Base-by-base conservation (phyloP, 495 filamentous ascomycete species). In the Talaromyces thailandensis region DNA sequence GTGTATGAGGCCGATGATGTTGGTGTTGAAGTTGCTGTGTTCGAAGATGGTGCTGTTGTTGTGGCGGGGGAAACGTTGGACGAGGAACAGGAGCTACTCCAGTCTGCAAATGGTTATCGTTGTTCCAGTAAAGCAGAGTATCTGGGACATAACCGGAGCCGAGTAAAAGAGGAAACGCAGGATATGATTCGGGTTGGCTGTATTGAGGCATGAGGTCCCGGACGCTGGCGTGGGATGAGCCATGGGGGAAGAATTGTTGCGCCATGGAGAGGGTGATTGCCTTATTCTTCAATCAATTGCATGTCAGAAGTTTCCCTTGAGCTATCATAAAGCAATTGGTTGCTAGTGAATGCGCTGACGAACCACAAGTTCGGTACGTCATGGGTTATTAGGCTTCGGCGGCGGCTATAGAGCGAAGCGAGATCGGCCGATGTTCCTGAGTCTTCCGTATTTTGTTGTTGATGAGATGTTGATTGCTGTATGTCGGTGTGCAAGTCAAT, bases 91-190 rank as follows among this genome's bases (percentile, higher is more conserved):
- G 55, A 18, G 18, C 26, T 21, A 21, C 28, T 3, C 29, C 55
- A 18, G 55, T 9, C 29, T 57, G 55, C 5, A 23, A 11, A 11
- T 32, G 35, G n/a, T 18, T 25, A 21, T 57, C 29, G 55, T 32
- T 25, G 50, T 63, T 29, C 77, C 77, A 80, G 43, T 75, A 71
- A 7, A 76, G 76, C 35, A 79, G 70, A 43, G 72, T 75, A 48
- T 79, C 74, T 3, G 76, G 71, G 67, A 76, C 76, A 28, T 77
- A 67, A 6, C 68, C 66, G 8, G 71, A 66, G 3, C 73, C 75
- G 52, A 79, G 69, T 25, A 64, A 32, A 9, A 79, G 56, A 11
- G 72, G 73, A 58, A 71, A 76, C 29, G 75, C 68, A 16, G 75
- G 71, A 57, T 76, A 67, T 23, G 66, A 61, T 48, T 65, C 29